Base-by-base conservation (phyloP, 495 filamentous ascomycete species). In the Penicillium antarcticum region DNA sequence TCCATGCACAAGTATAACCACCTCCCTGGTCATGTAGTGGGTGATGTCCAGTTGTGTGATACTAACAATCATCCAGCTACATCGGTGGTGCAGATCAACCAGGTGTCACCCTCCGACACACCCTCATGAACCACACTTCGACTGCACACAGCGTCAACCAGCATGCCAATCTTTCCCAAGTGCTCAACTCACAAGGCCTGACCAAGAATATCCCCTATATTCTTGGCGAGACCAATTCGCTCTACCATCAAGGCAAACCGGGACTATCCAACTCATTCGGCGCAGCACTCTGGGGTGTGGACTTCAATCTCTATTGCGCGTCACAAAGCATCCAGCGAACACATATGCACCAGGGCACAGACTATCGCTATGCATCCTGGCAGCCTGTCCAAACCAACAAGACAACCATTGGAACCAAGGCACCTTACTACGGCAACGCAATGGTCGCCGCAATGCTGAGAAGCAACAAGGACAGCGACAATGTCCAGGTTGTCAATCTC, bases 181-280 rank as follows among this genome's bases (percentile, higher is more conserved):
- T 62, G 11, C 69, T 79, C 29, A 48, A 62, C 10, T 19, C 53
- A n/a, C 42, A 68, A 3, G 65, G 65, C 42, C 51, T 77, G 9
- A 58, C 71, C 8, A 73, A 71, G 2, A 67, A 60, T 18, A 64
- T 78, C 4, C 77, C 80, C 6, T 84, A 81, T 56, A 81, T 86
- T 51, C 74, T 88, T 11, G 84, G 84, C 48, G 86, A 88, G 66
- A 77, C 75, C 31, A 87, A 87, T 65, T 82, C 78, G 4, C 73
- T 87, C 16, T 84, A 82, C 66, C 79, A 82, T 63, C 70, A 87
- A 68, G 85, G 85, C 47, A 71, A 70, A 2, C 80, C 80, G 0
- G 84, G 83, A 0, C 69, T 87, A 11, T 85, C 82, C 34, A 85
- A 88, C 68, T 72, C 82, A 3, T 89, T 88, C 64, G 86, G 85